Conservation (phyloP, 164 flowering plant species). For the Santalum album region DNA sequence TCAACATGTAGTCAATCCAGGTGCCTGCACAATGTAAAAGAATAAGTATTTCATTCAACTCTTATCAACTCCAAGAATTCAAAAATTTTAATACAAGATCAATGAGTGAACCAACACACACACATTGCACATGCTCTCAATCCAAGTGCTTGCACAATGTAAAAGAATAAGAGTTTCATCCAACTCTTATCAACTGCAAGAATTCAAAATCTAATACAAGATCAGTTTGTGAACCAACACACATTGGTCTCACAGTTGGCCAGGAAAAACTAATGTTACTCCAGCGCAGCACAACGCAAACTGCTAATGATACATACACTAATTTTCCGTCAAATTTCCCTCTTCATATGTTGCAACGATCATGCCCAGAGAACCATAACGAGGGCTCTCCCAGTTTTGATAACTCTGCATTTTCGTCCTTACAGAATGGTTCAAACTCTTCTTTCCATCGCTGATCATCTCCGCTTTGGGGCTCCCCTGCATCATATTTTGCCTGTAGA, state of each 20-base stretch:
- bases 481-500: constrained; percentile 28
- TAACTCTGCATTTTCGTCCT: constrained; percentile 39
- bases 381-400: constrained; percentile 51
- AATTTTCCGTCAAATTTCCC: background rate
- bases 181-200: constrained; percentile 9
- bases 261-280: background rate
- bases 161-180: constrained; percentile 13
- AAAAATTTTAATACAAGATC: too few species aligned
- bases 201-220: constrained; percentile 12
- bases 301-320: constrained; percentile 8
- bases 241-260: constrained; percentile 8
- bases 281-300: background rate
- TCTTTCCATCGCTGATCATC: constrained; percentile 53
- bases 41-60: too few species aligned
- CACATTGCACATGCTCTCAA: too few species aligned
- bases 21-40: too few species aligned
- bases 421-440: constrained; percentile 53
- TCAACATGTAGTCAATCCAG: too few species aligned
- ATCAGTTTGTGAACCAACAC: constrained; percentile 7
- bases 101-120: too few species aligned
- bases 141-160: too few species aligned
- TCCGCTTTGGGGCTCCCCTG: constrained; percentile 16
- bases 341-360: constrained; percentile 77
- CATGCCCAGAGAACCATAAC: constrained; percentile 88
- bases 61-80: too few species aligned